A percentile compares a stretch with the other conserved stretches of the same genome.
phyloP scores from a whole-genome alignment of 2,329 filamentous ascomycete genomes.

The Phyllosticta citrichinensis region DNA sequence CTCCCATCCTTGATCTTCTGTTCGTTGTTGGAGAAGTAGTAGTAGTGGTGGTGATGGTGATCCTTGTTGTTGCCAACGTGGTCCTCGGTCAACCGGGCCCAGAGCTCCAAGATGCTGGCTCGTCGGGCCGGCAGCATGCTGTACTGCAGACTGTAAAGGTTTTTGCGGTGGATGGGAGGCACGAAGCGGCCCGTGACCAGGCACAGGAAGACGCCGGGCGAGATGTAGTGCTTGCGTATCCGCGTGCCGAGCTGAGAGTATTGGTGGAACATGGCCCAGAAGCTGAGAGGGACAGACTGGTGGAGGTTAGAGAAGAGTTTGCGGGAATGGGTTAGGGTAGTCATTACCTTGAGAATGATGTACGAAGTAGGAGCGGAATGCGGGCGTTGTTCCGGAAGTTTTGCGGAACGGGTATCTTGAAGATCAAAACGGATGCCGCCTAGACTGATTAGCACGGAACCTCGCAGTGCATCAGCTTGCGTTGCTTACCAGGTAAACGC shows the following conservation, averaged over 20 bases:
- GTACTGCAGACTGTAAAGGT: constrained; percentile 93
- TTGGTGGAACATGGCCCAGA: constrained; percentile 92
- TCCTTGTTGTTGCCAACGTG: constrained; percentile 6
- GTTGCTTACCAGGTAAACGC: constrained; percentile 63
- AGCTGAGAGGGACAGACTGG: constrained; percentile 77
- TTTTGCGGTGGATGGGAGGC: constrained; percentile 87
- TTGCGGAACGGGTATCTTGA: constrained; percentile 51
- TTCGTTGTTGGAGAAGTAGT: neutral
- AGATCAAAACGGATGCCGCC: constrained; percentile 86
- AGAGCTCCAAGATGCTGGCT: constrained; percentile 75
- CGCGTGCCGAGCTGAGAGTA: constrained; percentile 92
- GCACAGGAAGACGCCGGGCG: constrained; percentile 76
- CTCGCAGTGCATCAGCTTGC: neutral
- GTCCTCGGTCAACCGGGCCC: constrained; percentile 49
- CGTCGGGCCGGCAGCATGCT: constrained; percentile 86
- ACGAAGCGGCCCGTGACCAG: constrained; percentile 86
- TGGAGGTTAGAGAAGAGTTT: neutral
- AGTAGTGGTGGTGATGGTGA: neutral
- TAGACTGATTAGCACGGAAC: constrained; percentile 18
- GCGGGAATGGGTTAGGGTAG: neutral
- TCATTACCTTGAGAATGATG: constrained; percentile 68
- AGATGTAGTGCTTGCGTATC: constrained; percentile 90
- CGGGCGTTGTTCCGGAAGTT: constrained; percentile 26
- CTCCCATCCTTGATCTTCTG: neutral
- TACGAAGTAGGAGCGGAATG: constrained; percentile 58